phyloP scores from a whole-genome alignment of 106 monocot genomes.

The Agapanthus africanus region DNA sequence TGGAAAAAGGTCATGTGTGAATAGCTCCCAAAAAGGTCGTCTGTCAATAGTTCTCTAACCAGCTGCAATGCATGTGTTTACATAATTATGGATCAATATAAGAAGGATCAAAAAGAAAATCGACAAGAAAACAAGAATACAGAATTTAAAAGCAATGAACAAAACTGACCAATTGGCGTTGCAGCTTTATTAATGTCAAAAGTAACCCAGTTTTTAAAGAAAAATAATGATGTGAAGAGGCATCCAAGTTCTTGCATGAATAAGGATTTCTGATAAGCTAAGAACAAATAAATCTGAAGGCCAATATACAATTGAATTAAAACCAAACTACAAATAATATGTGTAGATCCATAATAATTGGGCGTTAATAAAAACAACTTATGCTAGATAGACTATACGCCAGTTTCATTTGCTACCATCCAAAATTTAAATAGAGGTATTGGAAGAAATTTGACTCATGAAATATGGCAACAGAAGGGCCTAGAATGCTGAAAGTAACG shows the following conservation, averaged over 20 bases:
- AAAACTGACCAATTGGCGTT: neutral
- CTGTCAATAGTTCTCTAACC: neutral
- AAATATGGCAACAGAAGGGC: neutral
- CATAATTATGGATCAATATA: neutral
- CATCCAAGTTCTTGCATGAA: neutral
- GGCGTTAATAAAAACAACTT: neutral
- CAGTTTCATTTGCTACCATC: neutral
- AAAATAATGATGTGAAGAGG: neutral
- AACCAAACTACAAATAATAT: neutral
- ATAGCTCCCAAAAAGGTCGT: too few relatives aligned
- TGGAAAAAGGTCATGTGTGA: too few relatives aligned
- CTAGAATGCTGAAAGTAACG: neutral
- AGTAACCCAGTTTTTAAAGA: neutral
- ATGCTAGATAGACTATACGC: neutral
- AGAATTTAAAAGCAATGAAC: neutral
- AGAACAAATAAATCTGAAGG: neutral
- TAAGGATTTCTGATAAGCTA: neutral
- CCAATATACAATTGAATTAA: neutral
- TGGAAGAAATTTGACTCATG: neutral
- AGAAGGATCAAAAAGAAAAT: conserved; percentile 1
- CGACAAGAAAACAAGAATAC: neutral
- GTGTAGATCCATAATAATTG: neutral
- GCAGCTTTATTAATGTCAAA: neutral
- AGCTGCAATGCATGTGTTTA: neutral
- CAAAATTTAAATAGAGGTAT: neutral